These are phyloP conservation scores for Coemansia sp. DNA, from an alignment of 371 early-diverging fungal species.

Conservation along the genomic window DNA sequence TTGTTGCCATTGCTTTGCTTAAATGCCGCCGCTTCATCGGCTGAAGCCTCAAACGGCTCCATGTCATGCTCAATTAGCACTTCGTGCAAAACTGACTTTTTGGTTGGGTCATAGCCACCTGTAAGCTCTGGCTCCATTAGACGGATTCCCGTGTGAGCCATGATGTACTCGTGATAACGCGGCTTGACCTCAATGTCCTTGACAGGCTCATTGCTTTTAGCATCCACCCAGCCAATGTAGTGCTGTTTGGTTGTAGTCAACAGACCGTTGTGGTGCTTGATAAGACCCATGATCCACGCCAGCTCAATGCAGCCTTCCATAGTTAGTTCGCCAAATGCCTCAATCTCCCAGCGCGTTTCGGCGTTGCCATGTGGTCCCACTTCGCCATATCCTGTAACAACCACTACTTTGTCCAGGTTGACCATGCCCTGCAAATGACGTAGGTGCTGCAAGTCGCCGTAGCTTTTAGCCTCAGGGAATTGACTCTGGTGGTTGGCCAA, in stretches of 20 bases:
- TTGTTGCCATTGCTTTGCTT: conserved; percentile 78
- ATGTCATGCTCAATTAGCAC: conserved; percentile 86
- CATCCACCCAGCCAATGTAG: conserved; percentile 94
- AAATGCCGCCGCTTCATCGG: conserved; percentile 92
- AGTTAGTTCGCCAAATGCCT: conserved; percentile 86
- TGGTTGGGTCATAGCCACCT: conserved; percentile 85
- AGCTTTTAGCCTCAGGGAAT: conserved; percentile 73
- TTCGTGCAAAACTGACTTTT: conserved; percentile 86
- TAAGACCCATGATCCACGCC: conserved; percentile 96
- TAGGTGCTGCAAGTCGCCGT: conserved; percentile 62
- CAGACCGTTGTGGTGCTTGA: conserved; percentile 83
- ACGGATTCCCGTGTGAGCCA: conserved; percentile 80
- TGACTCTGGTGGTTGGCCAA: conserved; percentile 76
- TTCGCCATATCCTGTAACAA: conserved; percentile 92
- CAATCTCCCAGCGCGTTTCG: conserved; percentile 97
- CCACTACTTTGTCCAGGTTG: conserved; percentile 89
- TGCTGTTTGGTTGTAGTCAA: conserved; percentile 71
- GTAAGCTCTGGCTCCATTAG: conserved; percentile 87
- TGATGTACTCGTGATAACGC: conserved; percentile 86
- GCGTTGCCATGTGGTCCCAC: conserved; percentile 93
- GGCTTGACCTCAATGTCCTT: conserved; percentile 85
- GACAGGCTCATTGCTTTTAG: conserved; percentile 84
- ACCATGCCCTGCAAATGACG: conserved; percentile 77
- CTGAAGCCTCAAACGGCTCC: conserved; percentile 82
- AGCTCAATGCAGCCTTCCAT: conserved; percentile 94